Evolutionary conservation across 1,284 basidiomycete genomes (phyloP).

Genomic region (Schizophyllum commune): DNA sequence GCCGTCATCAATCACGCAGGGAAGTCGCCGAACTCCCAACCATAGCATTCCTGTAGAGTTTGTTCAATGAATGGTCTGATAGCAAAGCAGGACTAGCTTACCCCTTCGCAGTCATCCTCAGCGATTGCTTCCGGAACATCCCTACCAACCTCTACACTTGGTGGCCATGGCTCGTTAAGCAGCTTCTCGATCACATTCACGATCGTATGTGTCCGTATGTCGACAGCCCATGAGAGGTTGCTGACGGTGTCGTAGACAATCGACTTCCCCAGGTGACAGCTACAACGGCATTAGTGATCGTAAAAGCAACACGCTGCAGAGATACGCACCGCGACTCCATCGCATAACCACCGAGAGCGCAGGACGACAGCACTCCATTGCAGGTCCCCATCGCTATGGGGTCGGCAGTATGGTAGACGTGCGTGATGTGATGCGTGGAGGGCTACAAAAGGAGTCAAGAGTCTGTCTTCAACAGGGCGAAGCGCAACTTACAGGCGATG

Average conservation of each 20-base stretch:
- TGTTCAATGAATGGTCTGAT: background rate
- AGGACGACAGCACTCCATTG: conserved; percentile 67
- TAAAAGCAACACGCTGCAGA: conserved; percentile 31
- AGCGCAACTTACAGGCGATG: conserved; percentile 51
- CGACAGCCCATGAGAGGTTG: conserved; percentile 76
- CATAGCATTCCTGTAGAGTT: conserved; percentile 48
- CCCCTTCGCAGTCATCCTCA: conserved; percentile 54
- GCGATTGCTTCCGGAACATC: conserved; percentile 46
- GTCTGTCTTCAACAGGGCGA: background rate
- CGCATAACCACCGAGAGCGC: conserved; percentile 69
- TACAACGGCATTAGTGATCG: background rate
- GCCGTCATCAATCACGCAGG: conserved; percentile 2
- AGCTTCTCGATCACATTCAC: conserved; percentile 76
- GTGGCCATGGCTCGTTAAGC: conserved; percentile 69
- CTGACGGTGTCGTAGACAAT: conserved; percentile 78
- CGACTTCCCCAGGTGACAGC: conserved; percentile 1
- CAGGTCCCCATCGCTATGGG: conserved; percentile 82
- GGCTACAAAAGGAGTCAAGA: conserved; percentile 34
- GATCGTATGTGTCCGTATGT: conserved; percentile 80
- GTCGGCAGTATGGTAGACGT: conserved; percentile 84
- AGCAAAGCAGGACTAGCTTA: conserved; percentile 24
- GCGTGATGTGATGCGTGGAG: conserved; percentile 67
- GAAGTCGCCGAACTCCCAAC: conserved; percentile 64
- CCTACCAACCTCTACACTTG: conserved; percentile 45
- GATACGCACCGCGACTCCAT: conserved; percentile 60